Evolutionary conservation across 768 basidiomycete genomes (phyloP).

Genomic region (Suillus alpinus): DNA sequence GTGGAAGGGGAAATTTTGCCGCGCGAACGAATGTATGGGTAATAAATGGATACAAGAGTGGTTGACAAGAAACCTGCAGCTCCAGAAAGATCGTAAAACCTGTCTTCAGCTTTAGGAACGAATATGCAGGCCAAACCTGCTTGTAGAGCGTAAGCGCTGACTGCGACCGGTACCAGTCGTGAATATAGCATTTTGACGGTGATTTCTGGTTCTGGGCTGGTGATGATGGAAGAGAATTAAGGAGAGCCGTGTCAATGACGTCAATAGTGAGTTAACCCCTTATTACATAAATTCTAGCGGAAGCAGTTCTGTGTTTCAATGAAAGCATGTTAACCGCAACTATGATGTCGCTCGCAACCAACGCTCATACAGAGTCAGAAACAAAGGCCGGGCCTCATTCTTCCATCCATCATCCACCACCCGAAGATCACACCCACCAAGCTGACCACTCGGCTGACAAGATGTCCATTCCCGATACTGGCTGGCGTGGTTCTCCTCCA

Average conservation of each 20-base stretch:
- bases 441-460: neutral
- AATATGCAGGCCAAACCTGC: slow-evolving; percentile 53
- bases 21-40: slow-evolving; percentile 51
- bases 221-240: neutral
- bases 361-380: neutral
- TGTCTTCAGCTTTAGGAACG: slow-evolving; percentile 64
- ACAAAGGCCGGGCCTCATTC: neutral
- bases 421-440: slow-evolving; percentile 1
- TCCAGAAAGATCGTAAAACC: slow-evolving; percentile 66
- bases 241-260: neutral
- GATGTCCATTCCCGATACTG: slow-evolving; percentile 4
- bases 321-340: neutral
- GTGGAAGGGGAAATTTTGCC: slow-evolving; percentile 33
- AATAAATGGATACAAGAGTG: slow-evolving; percentile 59
- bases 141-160: slow-evolving; percentile 52
- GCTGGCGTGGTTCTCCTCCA: slow-evolving; percentile 1
- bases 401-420: neutral
- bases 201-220: neutral
- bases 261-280: neutral
- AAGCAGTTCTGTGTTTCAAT: too few relatives aligned
- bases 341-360: neutral
- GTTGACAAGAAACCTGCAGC: slow-evolving; percentile 64
- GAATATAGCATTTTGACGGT: slow-evolving; percentile 37
- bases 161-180: slow-evolving; percentile 46
- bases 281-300: too few relatives aligned